phyloP scores from a whole-genome alignment of 2,329 filamentous ascomycete species.

The Penicillium verrucosum region DNA sequence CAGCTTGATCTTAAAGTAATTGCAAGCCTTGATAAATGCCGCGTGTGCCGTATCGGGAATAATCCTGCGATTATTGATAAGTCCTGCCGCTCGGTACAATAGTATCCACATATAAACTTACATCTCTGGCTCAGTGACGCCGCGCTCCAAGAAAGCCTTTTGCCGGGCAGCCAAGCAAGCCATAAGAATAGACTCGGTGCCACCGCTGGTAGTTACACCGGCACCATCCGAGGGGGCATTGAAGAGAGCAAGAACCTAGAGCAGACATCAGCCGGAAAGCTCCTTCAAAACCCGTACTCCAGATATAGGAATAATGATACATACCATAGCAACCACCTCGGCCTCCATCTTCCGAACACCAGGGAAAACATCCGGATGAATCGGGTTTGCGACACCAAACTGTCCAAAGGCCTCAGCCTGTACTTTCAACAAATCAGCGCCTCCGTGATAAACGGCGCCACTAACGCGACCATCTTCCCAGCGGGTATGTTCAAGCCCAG shows the following conservation, averaged over 20 bases:
- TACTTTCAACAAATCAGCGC: constrained; percentile 72
- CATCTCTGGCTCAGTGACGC: constrained; percentile 93
- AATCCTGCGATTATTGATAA: constrained; percentile 58
- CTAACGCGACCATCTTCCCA: constrained; percentile 97
- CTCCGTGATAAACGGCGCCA: constrained; percentile 94
- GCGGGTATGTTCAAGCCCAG: constrained; percentile 84
- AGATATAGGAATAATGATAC: not conserved
- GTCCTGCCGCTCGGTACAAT: not conserved
- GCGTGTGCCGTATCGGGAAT: constrained; percentile 92
- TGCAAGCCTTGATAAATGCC: constrained; percentile 89
- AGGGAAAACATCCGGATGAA: constrained; percentile 97
- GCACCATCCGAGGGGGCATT: constrained; percentile 81
- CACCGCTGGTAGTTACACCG: constrained; percentile 86
- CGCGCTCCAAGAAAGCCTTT: constrained; percentile 79
- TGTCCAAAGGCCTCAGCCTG: constrained; percentile 91
- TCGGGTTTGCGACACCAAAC: constrained; percentile 93
- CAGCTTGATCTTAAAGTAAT: constrained; percentile 96
- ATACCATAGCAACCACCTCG: constrained; percentile 92
- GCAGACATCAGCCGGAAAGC: constrained; percentile 1
- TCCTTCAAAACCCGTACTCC: not conserved
- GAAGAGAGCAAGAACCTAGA: constrained; percentile 69
- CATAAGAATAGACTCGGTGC: constrained; percentile 96
- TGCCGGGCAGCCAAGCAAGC: constrained; percentile 86
- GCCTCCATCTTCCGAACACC: constrained; percentile 99
- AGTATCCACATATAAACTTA: constrained; percentile 42